phyloP scores from a whole-genome alignment of 2,329 filamentous ascomycete genomes.

The Thielaviopsis ethacetica region DNA sequence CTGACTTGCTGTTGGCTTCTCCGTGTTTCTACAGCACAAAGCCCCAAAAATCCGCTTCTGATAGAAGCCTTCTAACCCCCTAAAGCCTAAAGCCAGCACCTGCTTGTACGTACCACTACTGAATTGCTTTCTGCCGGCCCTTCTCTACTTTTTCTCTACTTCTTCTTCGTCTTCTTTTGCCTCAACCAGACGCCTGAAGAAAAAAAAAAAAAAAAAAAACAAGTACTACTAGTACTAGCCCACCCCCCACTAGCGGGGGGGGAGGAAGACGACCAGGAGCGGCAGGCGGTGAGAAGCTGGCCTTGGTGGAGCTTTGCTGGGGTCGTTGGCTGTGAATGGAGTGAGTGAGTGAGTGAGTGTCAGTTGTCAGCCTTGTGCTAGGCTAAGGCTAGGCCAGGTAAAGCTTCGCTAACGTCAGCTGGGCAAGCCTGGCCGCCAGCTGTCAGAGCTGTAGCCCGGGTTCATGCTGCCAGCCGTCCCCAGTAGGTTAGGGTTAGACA shows the following conservation, averaged over 20 bases:
- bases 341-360: no score
- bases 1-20: neutral
- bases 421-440: neutral
- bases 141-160: neutral
- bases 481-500: no score
- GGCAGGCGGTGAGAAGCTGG: neutral
- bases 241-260: neutral
- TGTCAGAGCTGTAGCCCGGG: neutral
- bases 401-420: neutral
- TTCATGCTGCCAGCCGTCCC: neutral
- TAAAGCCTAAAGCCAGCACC: neutral
- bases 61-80: neutral
- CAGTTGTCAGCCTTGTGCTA: neutral
- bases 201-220: neutral
- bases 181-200: neutral
- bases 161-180: neutral
- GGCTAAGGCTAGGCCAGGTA: no score
- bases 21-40: neutral
- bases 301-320: neutral
- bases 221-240: no score
- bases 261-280: neutral
- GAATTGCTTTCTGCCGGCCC: neutral
- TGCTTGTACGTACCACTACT: neutral
- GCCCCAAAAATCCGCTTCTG: no score
- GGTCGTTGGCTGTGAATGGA: no score